phyloP scores from a whole-genome alignment of 108 stramenopile genomes.

The Heterococcus sp. region DNA sequence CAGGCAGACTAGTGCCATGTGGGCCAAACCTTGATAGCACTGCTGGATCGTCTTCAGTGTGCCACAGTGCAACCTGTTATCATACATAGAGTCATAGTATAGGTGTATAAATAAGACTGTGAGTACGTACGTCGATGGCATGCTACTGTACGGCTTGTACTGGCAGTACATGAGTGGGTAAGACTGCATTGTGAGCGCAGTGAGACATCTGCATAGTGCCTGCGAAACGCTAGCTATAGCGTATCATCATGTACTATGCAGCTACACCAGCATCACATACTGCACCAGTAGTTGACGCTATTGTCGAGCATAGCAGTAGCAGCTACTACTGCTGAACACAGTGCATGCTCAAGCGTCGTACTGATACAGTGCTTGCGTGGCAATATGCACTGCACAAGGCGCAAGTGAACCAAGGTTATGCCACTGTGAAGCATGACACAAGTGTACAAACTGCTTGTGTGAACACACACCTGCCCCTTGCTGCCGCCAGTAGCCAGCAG shows the following conservation, averaged over 20 bases:
- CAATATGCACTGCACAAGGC: not conserved
- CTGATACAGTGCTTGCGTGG: not conserved
- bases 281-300: not conserved
- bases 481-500: conserved; percentile 47
- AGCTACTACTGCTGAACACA: not conserved
- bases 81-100: not conserved
- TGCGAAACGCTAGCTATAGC: not conserved
- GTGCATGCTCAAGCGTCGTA: not conserved
- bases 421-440: not conserved
- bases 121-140: not conserved
- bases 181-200: no score
- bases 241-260: not conserved
- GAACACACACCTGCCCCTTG: conserved; percentile 37
- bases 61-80: conserved; percentile 25
- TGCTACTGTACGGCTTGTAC: no score
- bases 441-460: not conserved
- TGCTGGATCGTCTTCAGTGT: conserved; percentile 34
- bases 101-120: not conserved
- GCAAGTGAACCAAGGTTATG: not conserved
- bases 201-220: no score
- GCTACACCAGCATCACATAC: not conserved
- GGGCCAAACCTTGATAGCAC: conserved; percentile 5
- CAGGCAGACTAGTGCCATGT: not conserved
- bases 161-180: no score
- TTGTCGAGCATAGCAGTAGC: not conserved